phyloP scores from a whole-genome alignment of 345 rosid genomes.

The Populus simonii region DNA sequence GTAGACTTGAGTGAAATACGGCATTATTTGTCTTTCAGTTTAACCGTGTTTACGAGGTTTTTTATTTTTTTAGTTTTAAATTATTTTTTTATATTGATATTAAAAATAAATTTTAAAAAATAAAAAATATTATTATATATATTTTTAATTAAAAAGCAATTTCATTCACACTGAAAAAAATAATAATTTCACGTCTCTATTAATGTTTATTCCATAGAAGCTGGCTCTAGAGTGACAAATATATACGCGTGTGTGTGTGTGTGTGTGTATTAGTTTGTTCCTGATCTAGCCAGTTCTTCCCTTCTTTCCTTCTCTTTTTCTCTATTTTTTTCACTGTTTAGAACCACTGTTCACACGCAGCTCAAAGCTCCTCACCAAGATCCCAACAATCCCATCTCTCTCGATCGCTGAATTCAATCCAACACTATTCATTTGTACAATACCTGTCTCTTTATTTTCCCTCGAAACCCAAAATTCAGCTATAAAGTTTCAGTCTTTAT shows the following conservation, averaged over 20 bases:
- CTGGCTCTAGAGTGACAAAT: not conserved
- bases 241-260: too few species aligned
- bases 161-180: not conserved
- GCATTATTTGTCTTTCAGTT: too few species aligned
- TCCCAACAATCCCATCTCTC: conserved; percentile 3
- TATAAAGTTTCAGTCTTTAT: not conserved
- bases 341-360: not conserved
- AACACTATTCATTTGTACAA: not conserved
- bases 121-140: too few species aligned
- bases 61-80: too few species aligned
- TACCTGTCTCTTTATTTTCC: not conserved
- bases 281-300: not conserved
- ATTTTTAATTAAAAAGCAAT: too few species aligned
- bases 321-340: not conserved
- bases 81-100: too few species aligned
- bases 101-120: too few species aligned
- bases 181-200: not conserved
- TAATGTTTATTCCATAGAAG: not conserved
- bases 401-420: not conserved
- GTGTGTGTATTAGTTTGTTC: not conserved
- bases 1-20: too few species aligned
- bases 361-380: not conserved
- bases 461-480: not conserved
- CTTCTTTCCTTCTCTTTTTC: too few species aligned
- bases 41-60: too few species aligned